These are phyloP conservation scores for Colletotrichum abscissum DNA, from an alignment of 2,329 filamentous ascomycete genomes.

Conservation along the genomic window DNA sequence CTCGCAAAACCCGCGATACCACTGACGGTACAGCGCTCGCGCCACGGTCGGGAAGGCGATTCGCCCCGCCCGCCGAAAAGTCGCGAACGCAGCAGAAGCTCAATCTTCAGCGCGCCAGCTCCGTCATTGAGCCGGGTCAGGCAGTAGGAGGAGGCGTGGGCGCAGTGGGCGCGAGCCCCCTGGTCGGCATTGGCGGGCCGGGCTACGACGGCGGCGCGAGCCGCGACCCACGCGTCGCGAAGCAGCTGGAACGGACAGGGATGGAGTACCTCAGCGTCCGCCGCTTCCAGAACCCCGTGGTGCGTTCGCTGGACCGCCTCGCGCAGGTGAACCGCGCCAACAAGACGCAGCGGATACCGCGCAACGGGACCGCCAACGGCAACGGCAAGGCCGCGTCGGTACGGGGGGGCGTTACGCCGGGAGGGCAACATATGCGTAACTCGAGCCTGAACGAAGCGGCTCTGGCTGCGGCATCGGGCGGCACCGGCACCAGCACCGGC, in stretches of 20 bases:
- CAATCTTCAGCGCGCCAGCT: constrained; percentile 79
- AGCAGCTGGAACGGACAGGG: constrained; percentile 75
- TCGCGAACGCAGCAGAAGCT: constrained; percentile 82
- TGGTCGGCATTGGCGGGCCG: constrained; percentile 64
- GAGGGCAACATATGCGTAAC: constrained; percentile 49
- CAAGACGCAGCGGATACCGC: constrained; percentile 61
- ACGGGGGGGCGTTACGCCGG: constrained; percentile 37
- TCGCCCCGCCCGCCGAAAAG: constrained; percentile 60
- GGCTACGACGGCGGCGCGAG: constrained; percentile 63
- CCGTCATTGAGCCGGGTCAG: constrained; percentile 74
- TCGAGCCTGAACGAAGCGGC: constrained; percentile 45
- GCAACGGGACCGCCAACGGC: constrained; percentile 49
- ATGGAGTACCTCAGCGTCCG: constrained; percentile 81
- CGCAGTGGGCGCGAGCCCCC: constrained; percentile 55
- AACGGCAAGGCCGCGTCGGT: constrained; percentile 49
- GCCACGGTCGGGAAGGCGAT: constrained; percentile 54
- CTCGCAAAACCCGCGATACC: neutral
- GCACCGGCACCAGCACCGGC: constrained; percentile 38
- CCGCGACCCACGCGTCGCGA: constrained; percentile 71
- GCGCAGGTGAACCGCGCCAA: constrained; percentile 52
- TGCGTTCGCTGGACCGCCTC: constrained; percentile 65
- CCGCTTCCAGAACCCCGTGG: constrained; percentile 77
- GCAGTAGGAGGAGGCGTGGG: constrained; percentile 49
- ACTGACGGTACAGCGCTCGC: constrained; percentile 56
- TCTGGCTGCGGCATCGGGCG: constrained; percentile 28